Evolutionary conservation across 1,139 yeast species (phyloP).

Genomic region (Kodamaea derodonti): DNA sequence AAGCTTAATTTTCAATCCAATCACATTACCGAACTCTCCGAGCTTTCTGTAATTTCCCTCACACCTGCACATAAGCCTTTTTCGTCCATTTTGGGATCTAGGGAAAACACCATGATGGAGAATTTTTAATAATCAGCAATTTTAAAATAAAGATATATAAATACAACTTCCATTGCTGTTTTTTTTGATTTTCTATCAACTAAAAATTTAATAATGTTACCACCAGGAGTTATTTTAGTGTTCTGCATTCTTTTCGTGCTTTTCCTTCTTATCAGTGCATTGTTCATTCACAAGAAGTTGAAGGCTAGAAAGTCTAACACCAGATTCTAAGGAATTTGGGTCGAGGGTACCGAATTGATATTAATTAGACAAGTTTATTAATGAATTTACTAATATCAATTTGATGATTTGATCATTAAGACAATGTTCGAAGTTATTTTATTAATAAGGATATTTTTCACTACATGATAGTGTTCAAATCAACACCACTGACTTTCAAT

Average conservation of each 20-base stretch:
- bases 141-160: conserved; percentile 7
- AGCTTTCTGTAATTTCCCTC: not conserved
- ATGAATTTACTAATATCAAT: too few species aligned
- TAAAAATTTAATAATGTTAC: conserved; percentile 32
- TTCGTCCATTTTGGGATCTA: not conserved
- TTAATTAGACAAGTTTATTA: too few species aligned
- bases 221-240: conserved; percentile 51
- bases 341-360: too few species aligned
- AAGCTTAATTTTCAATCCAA: too few species aligned
- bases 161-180: conserved; percentile 5
- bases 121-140: too few species aligned
- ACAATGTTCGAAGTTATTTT: too few species aligned
- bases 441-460: too few species aligned
- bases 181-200: conserved; percentile 4
- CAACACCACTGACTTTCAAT: not conserved
- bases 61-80: not conserved
- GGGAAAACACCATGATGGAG: not conserved
- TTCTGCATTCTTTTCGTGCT: conserved; percentile 46
- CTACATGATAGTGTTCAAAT: too few species aligned
- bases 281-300: conserved; percentile 34
- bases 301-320: conserved; percentile 45
- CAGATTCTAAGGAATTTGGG: conserved; percentile 37
- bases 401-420: too few species aligned
- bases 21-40: not conserved
- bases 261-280: conserved; percentile 32